A percentile compares a stretch with the other conserved stretches of the same genome.
phyloP scores from a whole-genome alignment of 495 filamentous ascomycete species.

The Daldinia caldariorum region DNA sequence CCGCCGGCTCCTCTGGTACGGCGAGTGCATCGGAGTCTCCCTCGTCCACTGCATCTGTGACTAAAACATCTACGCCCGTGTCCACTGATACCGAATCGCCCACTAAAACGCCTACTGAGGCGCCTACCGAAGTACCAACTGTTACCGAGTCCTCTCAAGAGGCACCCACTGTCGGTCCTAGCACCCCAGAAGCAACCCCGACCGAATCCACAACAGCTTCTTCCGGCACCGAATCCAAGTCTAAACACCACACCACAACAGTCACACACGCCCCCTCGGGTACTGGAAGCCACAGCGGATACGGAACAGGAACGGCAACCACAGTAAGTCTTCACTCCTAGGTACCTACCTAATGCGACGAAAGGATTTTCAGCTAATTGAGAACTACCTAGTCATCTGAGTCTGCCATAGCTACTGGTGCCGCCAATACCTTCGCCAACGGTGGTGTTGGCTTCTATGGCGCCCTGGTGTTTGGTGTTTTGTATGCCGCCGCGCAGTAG shows the following conservation, averaged over 20 bases:
- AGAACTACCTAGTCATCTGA: constrained; percentile 27
- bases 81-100: constrained; percentile 10
- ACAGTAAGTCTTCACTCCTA: constrained; percentile 19
- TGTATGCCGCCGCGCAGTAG: constrained; percentile 35
- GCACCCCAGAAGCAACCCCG: constrained; percentile 9
- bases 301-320: constrained; percentile 35
- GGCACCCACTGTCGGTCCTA: constrained; percentile 4
- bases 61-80: constrained; percentile 5
- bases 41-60: neutral
- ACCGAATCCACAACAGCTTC: neutral
- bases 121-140: constrained; percentile 12
- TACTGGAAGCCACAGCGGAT: constrained; percentile 13
- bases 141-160: constrained; percentile 1
- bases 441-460: constrained; percentile 39
- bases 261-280: constrained; percentile 11
- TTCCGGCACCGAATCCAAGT: constrained; percentile 9
- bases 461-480: constrained; percentile 35
- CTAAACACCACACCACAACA: constrained; percentile 16
- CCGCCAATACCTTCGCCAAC: constrained; percentile 23
- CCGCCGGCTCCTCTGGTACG: constrained; percentile 19
- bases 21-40: constrained; percentile 16
- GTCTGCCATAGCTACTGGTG: constrained; percentile 17
- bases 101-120: neutral
- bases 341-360: neutral
- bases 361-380: neutral